These are phyloP conservation scores for Graphilbum sp. DNA, from an alignment of 2,329 filamentous ascomycete genomes.

Conservation along the genomic window DNA sequence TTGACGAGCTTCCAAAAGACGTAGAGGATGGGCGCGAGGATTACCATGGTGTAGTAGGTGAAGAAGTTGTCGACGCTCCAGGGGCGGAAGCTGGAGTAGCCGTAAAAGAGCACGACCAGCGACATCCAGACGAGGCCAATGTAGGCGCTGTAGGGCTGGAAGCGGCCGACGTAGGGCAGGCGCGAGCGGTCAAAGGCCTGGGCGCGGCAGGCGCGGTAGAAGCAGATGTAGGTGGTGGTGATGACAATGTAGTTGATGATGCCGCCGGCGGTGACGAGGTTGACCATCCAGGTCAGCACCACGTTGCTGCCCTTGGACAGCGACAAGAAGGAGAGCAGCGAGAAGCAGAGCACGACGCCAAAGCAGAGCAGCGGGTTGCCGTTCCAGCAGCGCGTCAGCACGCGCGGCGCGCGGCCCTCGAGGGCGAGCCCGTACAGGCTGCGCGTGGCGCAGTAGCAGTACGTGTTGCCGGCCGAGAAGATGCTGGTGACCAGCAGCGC, in stretches of 20 bases:
- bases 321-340: slow-evolving; percentile 23
- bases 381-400: slow-evolving; percentile 17
- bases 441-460: slow-evolving; percentile 30
- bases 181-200: slow-evolving; percentile 18
- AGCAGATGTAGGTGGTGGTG: slow-evolving; percentile 21
- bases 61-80: slow-evolving; percentile 33
- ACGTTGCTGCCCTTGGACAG: slow-evolving; percentile 17
- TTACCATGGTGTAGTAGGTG: slow-evolving; percentile 39
- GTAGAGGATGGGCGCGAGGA: slow-evolving; percentile 36
- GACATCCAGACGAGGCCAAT: slow-evolving; percentile 11
- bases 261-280: slow-evolving; percentile 25
- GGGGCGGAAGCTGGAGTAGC: slow-evolving; percentile 32
- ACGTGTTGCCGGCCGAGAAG: slow-evolving; percentile 44
- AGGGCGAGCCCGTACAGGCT: slow-evolving; percentile 22
- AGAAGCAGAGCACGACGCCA: slow-evolving; percentile 18
- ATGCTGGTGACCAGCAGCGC: slow-evolving; percentile 42
- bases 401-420: slow-evolving; percentile 23
- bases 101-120: slow-evolving; percentile 23
- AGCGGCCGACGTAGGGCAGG: slow-evolving; percentile 21
- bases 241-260: slow-evolving; percentile 27
- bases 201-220: slow-evolving; percentile 19
- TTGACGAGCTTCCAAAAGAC: slow-evolving; percentile 47
- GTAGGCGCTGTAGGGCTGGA: slow-evolving; percentile 24
- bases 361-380: slow-evolving; percentile 26
- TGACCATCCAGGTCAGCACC: slow-evolving; percentile 26